Conservation (phyloP, 805 yeast species). For the Candida golubevii region DNA sequence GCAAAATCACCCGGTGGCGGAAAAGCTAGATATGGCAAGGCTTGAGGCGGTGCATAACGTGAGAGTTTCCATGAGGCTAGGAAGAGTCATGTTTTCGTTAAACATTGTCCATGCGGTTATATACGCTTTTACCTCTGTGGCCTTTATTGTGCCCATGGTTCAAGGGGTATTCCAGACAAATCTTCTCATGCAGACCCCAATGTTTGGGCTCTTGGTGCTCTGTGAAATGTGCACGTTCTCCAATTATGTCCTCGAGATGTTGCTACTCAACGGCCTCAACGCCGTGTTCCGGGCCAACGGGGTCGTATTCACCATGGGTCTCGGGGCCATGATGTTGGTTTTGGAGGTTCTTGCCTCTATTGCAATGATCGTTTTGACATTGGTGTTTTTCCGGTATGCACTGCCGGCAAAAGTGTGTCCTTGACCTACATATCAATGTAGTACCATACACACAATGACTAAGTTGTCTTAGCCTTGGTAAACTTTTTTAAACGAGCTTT, state of each 20-base stretch:
- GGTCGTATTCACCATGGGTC: slow-evolving; percentile 10
- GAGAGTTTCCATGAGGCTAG: slow-evolving; percentile 8
- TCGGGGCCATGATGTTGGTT: slow-evolving; percentile 9
- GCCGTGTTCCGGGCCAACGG: slow-evolving; percentile 9
- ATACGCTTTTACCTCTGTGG: neutral
- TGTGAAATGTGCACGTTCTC: slow-evolving; percentile 12
- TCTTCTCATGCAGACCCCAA: neutral
- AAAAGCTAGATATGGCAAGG: slow-evolving; percentile 10
- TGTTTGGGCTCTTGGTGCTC: slow-evolving; percentile 4
- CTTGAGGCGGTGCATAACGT: slow-evolving; percentile 12
- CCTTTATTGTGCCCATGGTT: slow-evolving; percentile 2
- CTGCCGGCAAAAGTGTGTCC: neutral
- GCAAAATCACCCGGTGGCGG: neutral
- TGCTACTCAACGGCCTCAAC: slow-evolving; percentile 7
- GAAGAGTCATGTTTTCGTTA: slow-evolving; percentile 4
- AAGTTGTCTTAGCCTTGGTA: slow-evolving; percentile 23
- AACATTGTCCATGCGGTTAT: slow-evolving; percentile 7
- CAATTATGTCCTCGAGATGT: slow-evolving; percentile 8
- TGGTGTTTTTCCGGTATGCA: neutral
- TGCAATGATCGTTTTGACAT: slow-evolving; percentile 1
- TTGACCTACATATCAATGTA: no score
- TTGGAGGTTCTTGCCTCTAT: slow-evolving; percentile 10
- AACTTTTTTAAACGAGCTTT: slow-evolving; percentile 72
- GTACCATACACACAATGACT: neutral
- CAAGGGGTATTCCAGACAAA: neutral